phyloP scores from a whole-genome alignment of 805 yeast genomes.

The Maudiozyma bulderi region DNA sequence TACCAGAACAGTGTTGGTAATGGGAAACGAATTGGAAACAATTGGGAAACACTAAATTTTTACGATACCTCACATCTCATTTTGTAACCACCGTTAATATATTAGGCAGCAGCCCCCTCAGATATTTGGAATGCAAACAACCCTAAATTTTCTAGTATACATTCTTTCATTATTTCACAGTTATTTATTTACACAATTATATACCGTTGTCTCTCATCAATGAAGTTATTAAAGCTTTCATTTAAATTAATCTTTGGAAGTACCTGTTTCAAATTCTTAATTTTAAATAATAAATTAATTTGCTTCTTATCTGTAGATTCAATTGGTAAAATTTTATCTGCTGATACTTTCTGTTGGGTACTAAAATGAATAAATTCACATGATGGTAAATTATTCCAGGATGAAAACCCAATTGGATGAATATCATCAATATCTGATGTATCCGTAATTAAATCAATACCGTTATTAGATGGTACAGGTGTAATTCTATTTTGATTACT shows the following conservation, averaged over 20 bases:
- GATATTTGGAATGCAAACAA: no score
- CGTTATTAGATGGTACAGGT: background rate
- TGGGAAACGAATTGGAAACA: no score
- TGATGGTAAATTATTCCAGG: conserved; percentile 18
- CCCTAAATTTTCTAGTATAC: background rate
- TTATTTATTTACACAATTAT: conserved; percentile 14
- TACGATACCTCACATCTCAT: no score
- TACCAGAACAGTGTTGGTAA: no score
- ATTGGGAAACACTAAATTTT: no score
- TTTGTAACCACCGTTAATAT: no score
- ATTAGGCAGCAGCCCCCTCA: no score
- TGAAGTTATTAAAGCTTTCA: conserved; percentile 15
- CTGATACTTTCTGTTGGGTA: background rate
- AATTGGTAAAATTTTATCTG: background rate
- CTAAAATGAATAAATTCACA: conserved; percentile 8
- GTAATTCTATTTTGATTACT: conserved; percentile 1
- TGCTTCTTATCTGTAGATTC: background rate
- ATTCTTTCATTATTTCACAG: background rate
- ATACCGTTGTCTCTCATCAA: conserved; percentile 17
- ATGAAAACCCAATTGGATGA: conserved; percentile 17
- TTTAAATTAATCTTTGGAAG: conserved; percentile 12
- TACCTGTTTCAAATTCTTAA: conserved; percentile 10
- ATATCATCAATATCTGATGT: conserved; percentile 5
- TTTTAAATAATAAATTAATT: conserved; percentile 11
- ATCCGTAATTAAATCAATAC: background rate